Conservation (phyloP, 805 yeast species). For the Yarrowia porcina region DNA sequence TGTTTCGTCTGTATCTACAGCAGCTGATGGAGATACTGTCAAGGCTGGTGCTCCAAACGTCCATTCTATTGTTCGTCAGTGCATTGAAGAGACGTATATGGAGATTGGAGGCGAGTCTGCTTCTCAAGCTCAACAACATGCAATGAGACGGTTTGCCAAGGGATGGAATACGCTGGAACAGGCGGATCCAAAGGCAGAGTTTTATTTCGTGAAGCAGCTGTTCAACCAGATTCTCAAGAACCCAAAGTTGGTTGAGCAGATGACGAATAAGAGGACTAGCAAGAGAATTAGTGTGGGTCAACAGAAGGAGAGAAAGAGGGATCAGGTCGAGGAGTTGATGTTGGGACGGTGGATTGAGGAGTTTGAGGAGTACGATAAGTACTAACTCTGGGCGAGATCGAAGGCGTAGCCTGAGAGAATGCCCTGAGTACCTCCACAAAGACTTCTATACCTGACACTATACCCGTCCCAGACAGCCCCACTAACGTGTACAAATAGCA, state of each 20-base stretch:
- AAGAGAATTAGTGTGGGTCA: constrained; percentile 7
- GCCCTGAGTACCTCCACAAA: not conserved
- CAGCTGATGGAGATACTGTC: not conserved
- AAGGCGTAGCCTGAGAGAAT: not conserved
- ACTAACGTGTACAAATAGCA: not conserved
- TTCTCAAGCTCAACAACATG: constrained; percentile 1
- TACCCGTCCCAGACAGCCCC: not conserved
- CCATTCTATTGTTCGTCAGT: not conserved
- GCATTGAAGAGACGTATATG: constrained; percentile 12
- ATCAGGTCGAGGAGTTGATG: constrained; percentile 45
- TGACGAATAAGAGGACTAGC: constrained; percentile 8
- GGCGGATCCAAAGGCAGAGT: constrained; percentile 4
- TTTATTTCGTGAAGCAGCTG: constrained; percentile 13
- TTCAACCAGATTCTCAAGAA: constrained; percentile 9
- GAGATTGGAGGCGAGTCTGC: constrained; percentile 14
- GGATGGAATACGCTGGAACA: constrained; percentile 25
- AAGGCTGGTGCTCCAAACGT: not conserved
- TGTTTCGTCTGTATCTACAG: not conserved
- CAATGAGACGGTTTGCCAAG: constrained; percentile 9
- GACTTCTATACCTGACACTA: not conserved
- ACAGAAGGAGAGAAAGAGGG: constrained; percentile 26
- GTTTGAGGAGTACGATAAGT: constrained; percentile 16
- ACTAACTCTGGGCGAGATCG: not conserved
- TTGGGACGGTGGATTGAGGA: constrained; percentile 49
- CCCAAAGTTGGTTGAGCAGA: constrained; percentile 22